A percentile compares a stretch with the other conserved stretches of the same genome.
phyloP scores from a whole-genome alignment of 345 rosid genomes.

The Populus ilicifolia region DNA sequence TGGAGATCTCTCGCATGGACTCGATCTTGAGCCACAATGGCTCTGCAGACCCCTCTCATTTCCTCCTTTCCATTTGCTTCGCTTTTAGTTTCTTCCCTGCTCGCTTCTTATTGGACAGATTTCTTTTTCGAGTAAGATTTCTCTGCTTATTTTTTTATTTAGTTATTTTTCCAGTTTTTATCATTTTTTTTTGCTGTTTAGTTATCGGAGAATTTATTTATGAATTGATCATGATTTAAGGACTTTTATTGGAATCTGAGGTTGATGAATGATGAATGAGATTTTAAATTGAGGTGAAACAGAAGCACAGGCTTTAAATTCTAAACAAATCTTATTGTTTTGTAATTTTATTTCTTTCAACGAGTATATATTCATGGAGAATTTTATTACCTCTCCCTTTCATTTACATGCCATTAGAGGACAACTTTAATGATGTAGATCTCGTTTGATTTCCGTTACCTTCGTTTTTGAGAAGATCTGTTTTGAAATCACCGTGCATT shows the following conservation, averaged over 20 bases:
- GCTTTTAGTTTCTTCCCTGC: constrained; percentile 55
- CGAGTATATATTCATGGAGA: not conserved
- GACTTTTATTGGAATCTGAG: not conserved
- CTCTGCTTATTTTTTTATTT: not conserved
- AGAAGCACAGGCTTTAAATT: not conserved
- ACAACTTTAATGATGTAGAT: not conserved
- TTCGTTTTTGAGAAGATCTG: not conserved
- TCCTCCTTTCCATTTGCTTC: constrained; percentile 55
- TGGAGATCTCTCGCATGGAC: constrained; percentile 40
- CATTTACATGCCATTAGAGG: not conserved
- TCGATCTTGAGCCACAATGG: constrained; percentile 34
- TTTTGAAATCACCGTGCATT: not conserved
- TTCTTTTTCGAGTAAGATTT: constrained; percentile 66
- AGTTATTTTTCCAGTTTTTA: not conserved
- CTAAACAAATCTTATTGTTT: not conserved
- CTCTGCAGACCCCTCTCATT: constrained; percentile 46
- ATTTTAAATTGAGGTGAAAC: not conserved
- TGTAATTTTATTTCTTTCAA: no score
- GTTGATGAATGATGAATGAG: not conserved
- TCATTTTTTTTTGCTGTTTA: not conserved
- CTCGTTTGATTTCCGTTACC: not conserved
- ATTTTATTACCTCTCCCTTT: not conserved
- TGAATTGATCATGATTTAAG: not conserved
- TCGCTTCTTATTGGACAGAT: constrained; percentile 65
- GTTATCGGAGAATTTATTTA: not conserved